Conservation (phyloP, 1,284 basidiomycete species). For the Trichosporon asahii region DNA sequence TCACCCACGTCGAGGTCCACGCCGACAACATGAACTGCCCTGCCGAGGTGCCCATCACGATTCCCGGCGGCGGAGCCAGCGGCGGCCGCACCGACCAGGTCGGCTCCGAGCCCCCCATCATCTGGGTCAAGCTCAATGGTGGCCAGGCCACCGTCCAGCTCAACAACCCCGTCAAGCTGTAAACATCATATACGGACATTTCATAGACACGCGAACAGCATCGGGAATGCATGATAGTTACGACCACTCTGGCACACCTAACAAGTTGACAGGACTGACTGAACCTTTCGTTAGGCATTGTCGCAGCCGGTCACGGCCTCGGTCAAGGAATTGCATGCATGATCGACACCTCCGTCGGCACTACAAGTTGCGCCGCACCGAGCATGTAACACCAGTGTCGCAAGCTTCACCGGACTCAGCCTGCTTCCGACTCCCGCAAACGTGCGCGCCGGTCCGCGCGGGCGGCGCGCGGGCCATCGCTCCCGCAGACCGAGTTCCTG, state of each 20-base stretch:
- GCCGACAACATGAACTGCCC: conserved; percentile 14
- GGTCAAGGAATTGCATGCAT: neutral
- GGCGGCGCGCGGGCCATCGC: too few species aligned
- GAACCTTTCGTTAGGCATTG: too few species aligned
- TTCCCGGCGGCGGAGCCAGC: conserved; percentile 6
- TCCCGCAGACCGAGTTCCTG: too few species aligned
- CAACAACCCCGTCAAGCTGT: neutral
- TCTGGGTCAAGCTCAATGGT: conserved; percentile 15
- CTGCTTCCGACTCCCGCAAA: neutral
- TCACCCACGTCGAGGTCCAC: conserved; percentile 5
- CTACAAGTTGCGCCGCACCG: too few species aligned
- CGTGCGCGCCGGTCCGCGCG: too few species aligned
- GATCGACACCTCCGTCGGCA: neutral
- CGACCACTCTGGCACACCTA: too few species aligned
- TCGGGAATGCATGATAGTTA: neutral
- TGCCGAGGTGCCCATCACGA: conserved; percentile 11
- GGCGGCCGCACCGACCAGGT: conserved; percentile 12
- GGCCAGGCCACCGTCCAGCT: conserved; percentile 6
- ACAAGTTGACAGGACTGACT: too few species aligned
- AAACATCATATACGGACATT: neutral
- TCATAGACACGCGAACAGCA: neutral
- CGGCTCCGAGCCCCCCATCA: conserved; percentile 16
- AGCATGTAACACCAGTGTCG: neutral
- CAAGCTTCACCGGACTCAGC: too few species aligned
- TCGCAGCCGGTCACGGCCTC: too few species aligned